Evolutionary conservation across 768 basidiomycete genomes (phyloP).

Genomic region (Lentinula aciculospora): DNA sequence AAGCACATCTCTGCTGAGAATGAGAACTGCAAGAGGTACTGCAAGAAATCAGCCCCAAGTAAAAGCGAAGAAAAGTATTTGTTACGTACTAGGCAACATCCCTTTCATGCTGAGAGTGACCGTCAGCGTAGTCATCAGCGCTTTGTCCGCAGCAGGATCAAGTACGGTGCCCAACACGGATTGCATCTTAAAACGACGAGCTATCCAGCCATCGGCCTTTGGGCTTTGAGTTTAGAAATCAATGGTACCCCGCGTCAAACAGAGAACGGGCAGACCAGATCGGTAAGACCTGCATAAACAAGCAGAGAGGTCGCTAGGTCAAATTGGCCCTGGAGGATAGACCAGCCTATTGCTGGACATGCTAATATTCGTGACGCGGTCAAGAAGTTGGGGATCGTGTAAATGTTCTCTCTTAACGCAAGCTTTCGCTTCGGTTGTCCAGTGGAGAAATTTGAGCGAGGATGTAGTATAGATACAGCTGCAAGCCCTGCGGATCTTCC

Average conservation of each 20-base stretch:
- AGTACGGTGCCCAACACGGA: slow-evolving; percentile 94
- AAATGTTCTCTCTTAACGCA: slow-evolving; percentile 74
- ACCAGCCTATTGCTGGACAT: slow-evolving; percentile 90
- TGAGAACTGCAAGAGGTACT: slow-evolving; percentile 84
- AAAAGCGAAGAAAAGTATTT: neutral
- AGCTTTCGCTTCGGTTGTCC: slow-evolving; percentile 22
- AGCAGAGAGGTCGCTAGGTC: slow-evolving; percentile 76
- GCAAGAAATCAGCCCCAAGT: slow-evolving; percentile 7
- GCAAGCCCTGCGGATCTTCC: neutral
- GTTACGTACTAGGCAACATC: slow-evolving; percentile 69
- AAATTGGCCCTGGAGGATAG: slow-evolving; percentile 78
- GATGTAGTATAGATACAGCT: neutral
- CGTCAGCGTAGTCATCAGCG: slow-evolving; percentile 90
- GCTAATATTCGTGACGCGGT: slow-evolving; percentile 84
- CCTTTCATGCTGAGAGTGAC: slow-evolving; percentile 79
- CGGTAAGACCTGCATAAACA: slow-evolving; percentile 88
- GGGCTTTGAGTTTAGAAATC: slow-evolving; percentile 11
- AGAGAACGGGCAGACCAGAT: slow-evolving; percentile 58
- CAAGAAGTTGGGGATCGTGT: slow-evolving; percentile 89
- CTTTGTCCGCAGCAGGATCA: slow-evolving; percentile 97
- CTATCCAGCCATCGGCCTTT: slow-evolving; percentile 89
- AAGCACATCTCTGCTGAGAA: slow-evolving; percentile 85
- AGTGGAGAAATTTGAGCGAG: slow-evolving; percentile 10
- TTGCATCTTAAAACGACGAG: slow-evolving; percentile 79
- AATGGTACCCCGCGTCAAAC: slow-evolving; percentile 7